Base-by-base conservation (phyloP, 192 early-diverging fungal genomes). In the Funneliformis mosseae region DNA sequence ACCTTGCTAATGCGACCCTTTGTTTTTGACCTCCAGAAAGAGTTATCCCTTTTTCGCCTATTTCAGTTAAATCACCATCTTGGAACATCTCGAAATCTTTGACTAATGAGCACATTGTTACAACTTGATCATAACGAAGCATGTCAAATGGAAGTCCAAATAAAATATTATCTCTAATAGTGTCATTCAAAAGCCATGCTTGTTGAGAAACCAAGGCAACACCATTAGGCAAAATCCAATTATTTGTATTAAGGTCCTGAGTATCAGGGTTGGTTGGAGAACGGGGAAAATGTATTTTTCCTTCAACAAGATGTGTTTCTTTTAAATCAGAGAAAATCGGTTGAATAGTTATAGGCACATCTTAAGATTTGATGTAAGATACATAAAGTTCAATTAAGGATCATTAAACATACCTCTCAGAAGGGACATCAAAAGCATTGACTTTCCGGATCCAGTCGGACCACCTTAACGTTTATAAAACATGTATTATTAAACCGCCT, bases 21-120 rank as follows among this genome's bases (percentile, higher is more conserved):
- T 92, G 91, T 81, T 95, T 96, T 74, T 98, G 97, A 23, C 97
- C 97, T 80, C 97, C 97, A 43, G 93, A 95, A 18, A 98, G 87
- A 33, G 93, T 97, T 80, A 96, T 92, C 41, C 97, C 97, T 75
- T 91, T 90, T 83, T 96, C 95, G 55, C 96, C 95, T 84, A 96
- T 94, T 81, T 98, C 97, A 12, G 95, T 96, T 85, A 91, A 81
- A 85, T 99, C 98, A 18, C 96, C 96, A 33, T 89, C 92, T 12
- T 92, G 86, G 67, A 98, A 83, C 14, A 96, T 93, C 27, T 92
- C 92, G 43, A 99, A 85, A 88, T 99, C 98, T 25, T 88, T 88
- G 28, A 85, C 88, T 45, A 99, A 87, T 18, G 94, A 92, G 84
- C 97, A 98, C 23, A 94, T 94, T 33, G 89, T 87, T 68, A 99